Base-by-base conservation (phyloP, 371 early-diverging fungal species). In the Mortierella sp. region DNA sequence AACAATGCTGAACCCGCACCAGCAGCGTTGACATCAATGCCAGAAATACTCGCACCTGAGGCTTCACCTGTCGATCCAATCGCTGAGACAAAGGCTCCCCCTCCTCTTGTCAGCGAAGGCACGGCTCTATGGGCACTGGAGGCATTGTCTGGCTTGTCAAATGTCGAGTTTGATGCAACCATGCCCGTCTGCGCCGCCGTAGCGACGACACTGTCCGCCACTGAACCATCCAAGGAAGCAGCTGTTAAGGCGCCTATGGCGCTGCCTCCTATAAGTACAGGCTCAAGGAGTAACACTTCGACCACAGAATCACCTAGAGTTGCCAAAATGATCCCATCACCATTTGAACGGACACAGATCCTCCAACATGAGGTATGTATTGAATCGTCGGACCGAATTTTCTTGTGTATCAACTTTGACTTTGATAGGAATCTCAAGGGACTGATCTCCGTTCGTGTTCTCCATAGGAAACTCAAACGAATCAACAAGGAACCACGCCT, bases 61-160 rank as follows among this genome's bases (percentile, higher is more conserved):
- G 29, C 27, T n/a, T n/a, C 51, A 28, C 29, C 29, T 21, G 44
- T 3, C 5, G 44, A 43, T 5, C 44, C 16, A 39, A 14, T 21
- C 25, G 8, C 25, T 10, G 48, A 48, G 17, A 22, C 41, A 13
- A 28, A 61, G n/a, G 37, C 57, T 34, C 16, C 46, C 8, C 16
- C 44, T 5, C 21, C n/a, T 12, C 28, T 49, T 3, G 21, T 49
- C 2, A 45, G 13, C 25, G 64, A 63, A n/a, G 31, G 37, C n/a
- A 57, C 67, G n/a, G 57, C 52, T 17, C 44, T 55, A 16, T 73
- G 74, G 74, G 63, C 60, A 17, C 40, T 54, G 31, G 66, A 72
- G 29, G 56, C 68, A 39, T 14, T 73, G 19, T 73, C 74, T 14
- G 68, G 74, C n/a, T 29, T 74, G 16, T 51, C 68, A 17, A 63